Conservation (phyloP, 192 early-diverging fungal genomes). For the Backusella liffmaniae region DNA sequence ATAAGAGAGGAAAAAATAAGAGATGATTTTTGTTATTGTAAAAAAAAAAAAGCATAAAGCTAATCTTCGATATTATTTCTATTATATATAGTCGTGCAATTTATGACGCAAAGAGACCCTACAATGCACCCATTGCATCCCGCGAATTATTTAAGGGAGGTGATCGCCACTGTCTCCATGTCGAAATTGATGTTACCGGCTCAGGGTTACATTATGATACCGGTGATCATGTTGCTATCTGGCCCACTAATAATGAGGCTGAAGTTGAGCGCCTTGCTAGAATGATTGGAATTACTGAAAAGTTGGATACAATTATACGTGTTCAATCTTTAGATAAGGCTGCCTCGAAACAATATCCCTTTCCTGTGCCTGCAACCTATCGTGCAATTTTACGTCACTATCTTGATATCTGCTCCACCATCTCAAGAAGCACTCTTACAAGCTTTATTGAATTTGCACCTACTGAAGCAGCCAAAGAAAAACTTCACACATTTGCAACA, state of each 20-base stretch:
- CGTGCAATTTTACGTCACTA: slow-evolving; percentile 87
- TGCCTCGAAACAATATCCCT: slow-evolving; percentile 75
- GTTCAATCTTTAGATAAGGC: slow-evolving; percentile 70
- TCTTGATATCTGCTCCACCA: slow-evolving; percentile 76
- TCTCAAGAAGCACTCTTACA: slow-evolving; percentile 63
- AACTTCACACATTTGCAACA: slow-evolving; percentile 51
- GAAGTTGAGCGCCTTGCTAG: slow-evolving; percentile 64
- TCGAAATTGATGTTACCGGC: slow-evolving; percentile 86
- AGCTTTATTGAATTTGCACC: slow-evolving; percentile 57
- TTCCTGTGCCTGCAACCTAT: slow-evolving; percentile 83
- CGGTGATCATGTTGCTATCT: slow-evolving; percentile 95
- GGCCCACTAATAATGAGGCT: slow-evolving; percentile 77
- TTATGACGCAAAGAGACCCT: slow-evolving; percentile 88
- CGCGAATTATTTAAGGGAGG: slow-evolving; percentile 64
- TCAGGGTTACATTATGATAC: slow-evolving; percentile 81
- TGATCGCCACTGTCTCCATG: slow-evolving; percentile 84
- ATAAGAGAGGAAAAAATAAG: not conserved
- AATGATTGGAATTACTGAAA: slow-evolving; percentile 57
- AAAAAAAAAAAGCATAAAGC: no score
- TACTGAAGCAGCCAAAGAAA: slow-evolving; percentile 47
- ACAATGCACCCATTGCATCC: slow-evolving; percentile 62
- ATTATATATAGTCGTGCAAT: slow-evolving; percentile 37
- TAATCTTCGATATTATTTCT: not conserved
- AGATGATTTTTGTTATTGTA: not conserved
- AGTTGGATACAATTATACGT: slow-evolving; percentile 66